Base-by-base conservation (phyloP, 352 stramenopile species). In the Phytophthora chlamydospora region DNA sequence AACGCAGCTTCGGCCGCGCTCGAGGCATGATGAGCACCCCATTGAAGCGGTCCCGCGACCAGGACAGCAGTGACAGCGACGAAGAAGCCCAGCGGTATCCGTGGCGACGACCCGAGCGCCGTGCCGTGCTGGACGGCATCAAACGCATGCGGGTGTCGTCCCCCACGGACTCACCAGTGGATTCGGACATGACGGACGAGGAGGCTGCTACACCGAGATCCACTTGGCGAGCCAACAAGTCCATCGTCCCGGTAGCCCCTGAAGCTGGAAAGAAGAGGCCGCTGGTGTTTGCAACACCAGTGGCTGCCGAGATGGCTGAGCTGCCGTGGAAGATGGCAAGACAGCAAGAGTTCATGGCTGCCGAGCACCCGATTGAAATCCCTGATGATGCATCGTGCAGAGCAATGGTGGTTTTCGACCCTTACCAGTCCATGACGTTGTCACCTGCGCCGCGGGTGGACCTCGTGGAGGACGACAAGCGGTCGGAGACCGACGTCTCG, bases 101-200 rank as follows among this genome's bases (percentile, higher is more conserved):
- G 24, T 21, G 54, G 34, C 44, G 33, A 39, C 39, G 38, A 19
- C 40, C 21, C 0, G 39, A 53, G 8, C 44, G 55, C 0, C 60
- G 56, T 42, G 49, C 66, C 1, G 60, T 90, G n/a, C 40, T 90
- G 34, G 69, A 88, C n/a, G 69, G 81, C 1, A 48, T 93, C 35
- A 93, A 91, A 57, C 80, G 84, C 39, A 79, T 93, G 76, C 81
- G 84, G 9, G 62, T 93, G 34, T 73, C 80, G 35, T 88, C 77
- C 1, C 78, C 82, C 11, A 71, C 73, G 0, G 55, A 49, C 1
- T 58, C 62, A 7, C 45, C 58, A 1, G 52, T 57, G 17, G 59
- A 73, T 31, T 63, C 66, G 21, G 46, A 57, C 5, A 83, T 73
- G 63, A 82, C 72, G 31, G 78, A 89, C 49, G 63, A 70, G 11